Evolutionary conservation across 306 rosid genomes (phyloP).

Genomic region (Lupinus albus): DNA sequence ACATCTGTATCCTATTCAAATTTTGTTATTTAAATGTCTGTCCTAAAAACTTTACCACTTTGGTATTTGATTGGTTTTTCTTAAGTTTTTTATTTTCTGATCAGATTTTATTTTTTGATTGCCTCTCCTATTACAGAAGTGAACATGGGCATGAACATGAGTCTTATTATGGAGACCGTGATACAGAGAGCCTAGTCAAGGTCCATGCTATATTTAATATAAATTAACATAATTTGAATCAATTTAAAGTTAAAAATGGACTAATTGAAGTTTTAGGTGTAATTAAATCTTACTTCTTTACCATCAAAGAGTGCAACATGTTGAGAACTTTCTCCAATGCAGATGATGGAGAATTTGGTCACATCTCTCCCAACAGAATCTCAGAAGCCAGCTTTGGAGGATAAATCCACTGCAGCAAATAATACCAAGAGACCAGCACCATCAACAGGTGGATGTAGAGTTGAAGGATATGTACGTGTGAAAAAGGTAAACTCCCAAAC

Average conservation of each 20-base stretch:
- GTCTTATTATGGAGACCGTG: conserved; percentile 94
- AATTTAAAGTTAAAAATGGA: conserved; percentile 26
- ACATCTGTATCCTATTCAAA: neutral
- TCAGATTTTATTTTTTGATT: neutral
- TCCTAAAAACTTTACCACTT: conserved; percentile 3
- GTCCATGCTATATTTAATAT: conserved; percentile 47
- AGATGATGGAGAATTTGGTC: conserved; percentile 77
- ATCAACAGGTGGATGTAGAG: conserved; percentile 82
- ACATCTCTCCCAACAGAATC: conserved; percentile 63
- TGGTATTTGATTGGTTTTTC: conserved; percentile 28
- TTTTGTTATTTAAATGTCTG: neutral
- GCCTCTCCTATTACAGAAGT: conserved; percentile 57
- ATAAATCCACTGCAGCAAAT: conserved; percentile 45
- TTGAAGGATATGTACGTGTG: conserved; percentile 92
- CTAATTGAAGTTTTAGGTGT: conserved; percentile 13
- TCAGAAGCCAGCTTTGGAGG: conserved; percentile 62
- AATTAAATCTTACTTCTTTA: conserved; percentile 20
- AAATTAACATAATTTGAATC: conserved; percentile 28
- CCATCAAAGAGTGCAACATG: conserved; percentile 25
- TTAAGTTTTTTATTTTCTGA: conserved; percentile 32
- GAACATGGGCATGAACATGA: conserved; percentile 95
- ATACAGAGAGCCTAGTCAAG: conserved; percentile 87
- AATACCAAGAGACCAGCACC: conserved; percentile 88
- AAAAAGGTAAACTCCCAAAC: conserved; percentile 67
- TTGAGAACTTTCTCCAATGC: conserved; percentile 42